Percentiles rank a stretch among this genome's conserved stretches.
Evolutionary conservation across 2,329 filamentous ascomycete species (phyloP).

Genomic region (Claviceps lovelessii): DNA sequence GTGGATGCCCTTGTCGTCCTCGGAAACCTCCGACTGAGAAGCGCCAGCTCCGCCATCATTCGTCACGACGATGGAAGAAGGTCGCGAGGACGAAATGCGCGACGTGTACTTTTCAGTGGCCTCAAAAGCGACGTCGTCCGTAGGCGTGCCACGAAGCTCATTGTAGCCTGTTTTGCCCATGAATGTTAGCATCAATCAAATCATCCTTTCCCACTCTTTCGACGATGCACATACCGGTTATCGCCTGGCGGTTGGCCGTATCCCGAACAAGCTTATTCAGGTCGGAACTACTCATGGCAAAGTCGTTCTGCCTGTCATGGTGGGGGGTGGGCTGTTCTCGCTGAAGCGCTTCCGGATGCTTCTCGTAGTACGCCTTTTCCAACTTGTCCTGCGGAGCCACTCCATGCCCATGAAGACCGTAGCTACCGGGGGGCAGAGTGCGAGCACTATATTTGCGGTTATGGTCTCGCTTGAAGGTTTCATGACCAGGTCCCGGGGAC

Average conservation of each 20-base stretch:
- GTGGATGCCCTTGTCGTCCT: conserved; percentile 52
- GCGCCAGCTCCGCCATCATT: conserved; percentile 10
- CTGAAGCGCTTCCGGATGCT: conserved; percentile 68
- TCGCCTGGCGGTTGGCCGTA: conserved; percentile 41
- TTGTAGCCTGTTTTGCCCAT: conserved; percentile 38
- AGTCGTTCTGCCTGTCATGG: conserved; percentile 49
- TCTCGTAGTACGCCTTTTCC: conserved; percentile 83
- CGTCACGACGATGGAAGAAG: conserved; percentile 24
- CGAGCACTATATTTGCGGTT: conserved; percentile 59
- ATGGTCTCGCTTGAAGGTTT: conserved; percentile 39
- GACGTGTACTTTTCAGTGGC: conserved; percentile 74
- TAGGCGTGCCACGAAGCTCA: conserved; percentile 58
- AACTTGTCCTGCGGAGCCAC: conserved; percentile 63
- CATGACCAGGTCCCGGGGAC: conserved; percentile 51
- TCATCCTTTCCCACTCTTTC: conserved; percentile 5
- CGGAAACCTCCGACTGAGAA: conserved; percentile 20
- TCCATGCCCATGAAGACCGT: conserved; percentile 83
- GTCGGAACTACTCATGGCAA: conserved; percentile 77
- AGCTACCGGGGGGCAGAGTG: conserved; percentile 68
- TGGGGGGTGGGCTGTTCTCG: conserved; percentile 53
- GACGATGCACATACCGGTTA: conserved; percentile 15
- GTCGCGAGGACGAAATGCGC: conserved; percentile 56
- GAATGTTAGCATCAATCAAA: conserved; percentile 8
- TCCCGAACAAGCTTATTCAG: conserved; percentile 78
- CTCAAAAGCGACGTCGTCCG: conserved; percentile 80